phyloP scores from a whole-genome alignment of 1,139 yeast species.

The Zhuliangozyma parablackwelliae region DNA sequence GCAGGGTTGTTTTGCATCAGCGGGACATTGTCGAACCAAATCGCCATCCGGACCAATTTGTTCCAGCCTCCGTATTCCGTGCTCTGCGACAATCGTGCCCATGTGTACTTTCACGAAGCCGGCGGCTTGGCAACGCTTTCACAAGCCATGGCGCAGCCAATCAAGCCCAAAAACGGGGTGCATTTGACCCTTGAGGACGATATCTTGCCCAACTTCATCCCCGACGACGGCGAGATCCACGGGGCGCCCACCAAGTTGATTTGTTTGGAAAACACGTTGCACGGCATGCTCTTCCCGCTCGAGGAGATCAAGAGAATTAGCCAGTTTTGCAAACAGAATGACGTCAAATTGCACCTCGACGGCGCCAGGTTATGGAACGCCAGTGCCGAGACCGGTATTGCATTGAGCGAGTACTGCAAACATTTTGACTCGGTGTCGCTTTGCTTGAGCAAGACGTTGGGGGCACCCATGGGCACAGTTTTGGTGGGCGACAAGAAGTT shows the following conservation, averaged over 20 bases:
- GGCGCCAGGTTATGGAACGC: slow-evolving; percentile 98
- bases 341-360: slow-evolving; percentile 74
- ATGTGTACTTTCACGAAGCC: slow-evolving; percentile 80
- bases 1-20: slow-evolving; percentile 83
- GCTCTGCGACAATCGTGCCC: slow-evolving; percentile 81
- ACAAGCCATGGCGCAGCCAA: slow-evolving; percentile 90
- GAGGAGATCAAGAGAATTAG: slow-evolving; percentile 76
- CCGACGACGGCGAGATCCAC: slow-evolving; percentile 82
- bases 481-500: slow-evolving; percentile 64
- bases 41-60: slow-evolving; percentile 74
- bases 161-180: slow-evolving; percentile 66
- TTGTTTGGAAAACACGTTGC: slow-evolving; percentile 83
- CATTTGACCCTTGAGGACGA: slow-evolving; percentile 69
- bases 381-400: slow-evolving; percentile 64
- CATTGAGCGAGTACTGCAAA: slow-evolving; percentile 68
- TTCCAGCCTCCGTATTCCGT: slow-evolving; percentile 84
- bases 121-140: slow-evolving; percentile 87
- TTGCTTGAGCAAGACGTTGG: slow-evolving; percentile 85
- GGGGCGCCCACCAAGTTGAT: slow-evolving; percentile 84
- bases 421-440: slow-evolving; percentile 85
- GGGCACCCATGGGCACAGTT: slow-evolving; percentile 93
- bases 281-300: slow-evolving; percentile 77
- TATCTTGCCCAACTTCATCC: slow-evolving; percentile 57
- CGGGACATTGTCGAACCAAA: slow-evolving; percentile 89
- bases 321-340: slow-evolving; percentile 62